Percentiles rank a stretch among this genome's conserved stretches.
Conservation (phyloP, 177 flowering plant species). For the Vitis hybrid region DNA sequence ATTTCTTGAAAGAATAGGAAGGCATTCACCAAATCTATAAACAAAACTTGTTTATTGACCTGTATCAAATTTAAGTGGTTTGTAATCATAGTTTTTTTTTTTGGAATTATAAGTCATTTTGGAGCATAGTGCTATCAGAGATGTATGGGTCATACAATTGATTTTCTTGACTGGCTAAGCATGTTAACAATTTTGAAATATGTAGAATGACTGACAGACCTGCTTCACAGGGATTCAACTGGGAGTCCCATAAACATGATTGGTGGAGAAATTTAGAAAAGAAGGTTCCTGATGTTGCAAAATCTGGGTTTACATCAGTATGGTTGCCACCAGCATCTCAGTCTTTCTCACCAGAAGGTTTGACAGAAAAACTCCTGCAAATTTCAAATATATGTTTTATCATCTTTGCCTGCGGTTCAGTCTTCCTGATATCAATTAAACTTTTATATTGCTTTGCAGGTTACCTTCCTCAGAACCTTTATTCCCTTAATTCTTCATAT, state of each 20-base stretch:
- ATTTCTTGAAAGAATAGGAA: background rate
- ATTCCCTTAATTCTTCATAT: constrained; percentile 76
- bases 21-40: background rate
- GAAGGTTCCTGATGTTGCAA: constrained; percentile 75
- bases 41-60: background rate
- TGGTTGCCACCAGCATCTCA: constrained; percentile 92
- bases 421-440: background rate
- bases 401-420: background rate
- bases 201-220: constrained; percentile 3
- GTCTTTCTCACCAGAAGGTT: constrained; percentile 86
- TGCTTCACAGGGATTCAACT: constrained; percentile 75
- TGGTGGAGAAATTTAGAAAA: constrained; percentile 87
- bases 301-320: constrained; percentile 84
- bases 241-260: constrained; percentile 91
- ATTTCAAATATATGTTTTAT: constrained; percentile 1
- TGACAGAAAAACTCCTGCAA: background rate
- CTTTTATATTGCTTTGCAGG: constrained; percentile 39
- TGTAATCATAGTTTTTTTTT: too few relatives aligned
- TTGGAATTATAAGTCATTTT: background rate
- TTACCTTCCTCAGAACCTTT: constrained; percentile 89
- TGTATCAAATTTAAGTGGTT: too few relatives aligned
- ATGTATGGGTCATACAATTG: background rate
- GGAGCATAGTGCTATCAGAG: background rate
- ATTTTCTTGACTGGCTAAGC: background rate
- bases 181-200: background rate